phyloP scores from a whole-genome alignment of 805 yeast genomes.

The Metschnikowia cerradonensis region DNA sequence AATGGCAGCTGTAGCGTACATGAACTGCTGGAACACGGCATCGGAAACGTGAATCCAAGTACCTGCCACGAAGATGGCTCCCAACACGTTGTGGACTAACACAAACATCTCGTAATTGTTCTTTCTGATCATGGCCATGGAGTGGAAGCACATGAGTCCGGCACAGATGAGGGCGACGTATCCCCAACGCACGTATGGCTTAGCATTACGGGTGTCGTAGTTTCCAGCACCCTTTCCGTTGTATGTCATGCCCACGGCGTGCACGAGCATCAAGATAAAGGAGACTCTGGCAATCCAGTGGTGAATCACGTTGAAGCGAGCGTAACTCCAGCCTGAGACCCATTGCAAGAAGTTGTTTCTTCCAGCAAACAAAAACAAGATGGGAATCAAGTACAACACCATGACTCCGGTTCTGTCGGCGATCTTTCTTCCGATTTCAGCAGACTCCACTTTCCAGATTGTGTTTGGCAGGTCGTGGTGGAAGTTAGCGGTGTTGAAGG shows the following conservation, averaged over 20 bases:
- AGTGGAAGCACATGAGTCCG: constrained; percentile 44
- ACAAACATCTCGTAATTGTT: constrained; percentile 55
- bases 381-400: constrained; percentile 48
- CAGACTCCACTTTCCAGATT: constrained; percentile 4
- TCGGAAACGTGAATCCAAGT: constrained; percentile 57
- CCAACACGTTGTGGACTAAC: constrained; percentile 39
- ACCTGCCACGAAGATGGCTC: constrained; percentile 45
- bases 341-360: constrained; percentile 65
- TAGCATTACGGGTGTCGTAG: constrained; percentile 27
- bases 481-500: constrained; percentile 11
- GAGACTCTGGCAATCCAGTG: constrained; percentile 59
- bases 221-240: constrained; percentile 34
- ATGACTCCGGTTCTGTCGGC: constrained; percentile 56
- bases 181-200: constrained; percentile 33
- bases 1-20: constrained; percentile 31
- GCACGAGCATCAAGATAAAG: constrained; percentile 49
- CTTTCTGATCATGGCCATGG: constrained; percentile 49
- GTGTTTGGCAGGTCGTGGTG: constrained; percentile 11
- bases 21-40: constrained; percentile 36
- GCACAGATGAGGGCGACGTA: constrained; percentile 30
- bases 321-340: constrained; percentile 59
- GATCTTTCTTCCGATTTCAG: constrained; percentile 22
- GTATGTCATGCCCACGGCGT: constrained; percentile 35
- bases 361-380: constrained; percentile 58
- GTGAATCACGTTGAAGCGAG: constrained; percentile 61